These are phyloP conservation scores for Cyclotella choctawhatcheeana DNA, from an alignment of 108 stramenopile species.

Conservation along the genomic window DNA sequence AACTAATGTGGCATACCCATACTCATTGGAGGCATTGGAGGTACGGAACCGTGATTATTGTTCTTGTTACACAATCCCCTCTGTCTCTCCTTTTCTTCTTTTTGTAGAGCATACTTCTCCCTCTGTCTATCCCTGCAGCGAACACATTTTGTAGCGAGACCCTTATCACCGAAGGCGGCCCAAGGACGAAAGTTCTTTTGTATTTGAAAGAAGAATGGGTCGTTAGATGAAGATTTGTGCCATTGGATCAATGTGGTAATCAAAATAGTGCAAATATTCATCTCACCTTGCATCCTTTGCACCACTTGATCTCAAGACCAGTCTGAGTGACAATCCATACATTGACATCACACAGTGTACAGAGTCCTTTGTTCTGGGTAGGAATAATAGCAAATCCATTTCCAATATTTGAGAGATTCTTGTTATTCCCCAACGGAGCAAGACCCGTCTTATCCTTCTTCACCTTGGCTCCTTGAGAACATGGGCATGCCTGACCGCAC, in stretches of 20 bases:
- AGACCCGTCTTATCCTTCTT: slow-evolving; percentile 46
- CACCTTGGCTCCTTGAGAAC: slow-evolving; percentile 62
- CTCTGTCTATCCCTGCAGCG: slow-evolving; percentile 87
- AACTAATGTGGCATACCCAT: not conserved
- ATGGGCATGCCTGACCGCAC: slow-evolving; percentile 88
- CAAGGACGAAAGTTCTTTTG: slow-evolving; percentile 91
- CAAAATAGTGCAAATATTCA: too few species aligned
- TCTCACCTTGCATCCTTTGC: slow-evolving; percentile 95
- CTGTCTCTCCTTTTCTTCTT: slow-evolving; percentile 69
- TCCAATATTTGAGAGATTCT: slow-evolving; percentile 23
- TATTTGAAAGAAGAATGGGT: too few species aligned
- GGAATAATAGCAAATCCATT: slow-evolving; percentile 72
- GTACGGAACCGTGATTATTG: not conserved
- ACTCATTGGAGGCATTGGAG: not conserved
- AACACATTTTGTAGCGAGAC: slow-evolving; percentile 88
- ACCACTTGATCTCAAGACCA: slow-evolving; percentile 91
- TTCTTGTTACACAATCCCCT: not conserved
- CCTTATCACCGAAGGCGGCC: slow-evolving; percentile 92
- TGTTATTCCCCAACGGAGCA: slow-evolving; percentile 34
- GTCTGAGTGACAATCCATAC: slow-evolving; percentile 84
- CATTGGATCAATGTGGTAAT: too few species aligned
- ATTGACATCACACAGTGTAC: slow-evolving; percentile 88
- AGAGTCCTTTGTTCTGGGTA: slow-evolving; percentile 91
- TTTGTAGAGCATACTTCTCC: slow-evolving; percentile 87
- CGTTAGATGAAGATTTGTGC: too few species aligned